phyloP scores from a whole-genome alignment of 768 basidiomycete genomes.

The Leccinum ochraceum region DNA sequence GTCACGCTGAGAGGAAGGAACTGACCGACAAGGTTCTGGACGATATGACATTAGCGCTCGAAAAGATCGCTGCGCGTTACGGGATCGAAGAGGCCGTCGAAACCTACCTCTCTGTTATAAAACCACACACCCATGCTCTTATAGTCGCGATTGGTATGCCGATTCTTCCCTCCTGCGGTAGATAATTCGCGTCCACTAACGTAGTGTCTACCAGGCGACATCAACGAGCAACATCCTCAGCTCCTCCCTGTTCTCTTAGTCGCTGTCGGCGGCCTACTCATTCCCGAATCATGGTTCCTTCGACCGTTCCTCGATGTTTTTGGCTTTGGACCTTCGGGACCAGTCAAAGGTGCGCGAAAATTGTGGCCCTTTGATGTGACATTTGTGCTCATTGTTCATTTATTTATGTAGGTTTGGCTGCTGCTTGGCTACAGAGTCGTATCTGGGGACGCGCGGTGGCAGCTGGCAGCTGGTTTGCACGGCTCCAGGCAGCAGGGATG shows the following conservation, averaged over 20 bases:
- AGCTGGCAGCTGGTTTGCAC: slow-evolving; percentile 15
- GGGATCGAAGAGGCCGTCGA: slow-evolving; percentile 8
- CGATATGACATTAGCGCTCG: slow-evolving; percentile 3
- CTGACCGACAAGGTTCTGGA: slow-evolving; percentile 11
- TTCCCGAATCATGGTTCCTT: slow-evolving; percentile 19
- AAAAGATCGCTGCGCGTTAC: not conserved
- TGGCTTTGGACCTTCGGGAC: slow-evolving; percentile 20
- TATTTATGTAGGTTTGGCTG: slow-evolving; percentile 5
- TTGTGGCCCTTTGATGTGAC: not conserved
- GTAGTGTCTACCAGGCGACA: slow-evolving; percentile 7
- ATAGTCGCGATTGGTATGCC: slow-evolving; percentile 12
- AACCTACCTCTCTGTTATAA: slow-evolving; percentile 6
- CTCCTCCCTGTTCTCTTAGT: slow-evolving; percentile 8
- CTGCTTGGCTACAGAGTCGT: slow-evolving; percentile 8
- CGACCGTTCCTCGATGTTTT: slow-evolving; percentile 10
- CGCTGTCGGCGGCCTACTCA: slow-evolving; percentile 5
- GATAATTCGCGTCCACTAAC: not conserved
- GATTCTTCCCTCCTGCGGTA: not conserved
- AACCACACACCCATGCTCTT: slow-evolving; percentile 10
- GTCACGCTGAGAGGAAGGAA: slow-evolving; percentile 3
- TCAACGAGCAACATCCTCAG: slow-evolving; percentile 12
- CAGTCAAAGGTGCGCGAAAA: slow-evolving; percentile 10
- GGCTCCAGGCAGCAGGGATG: slow-evolving; percentile 18
- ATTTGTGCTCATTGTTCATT: not conserved
- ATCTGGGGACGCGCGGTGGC: slow-evolving; percentile 11